phyloP scores from a whole-genome alignment of 2,329 filamentous ascomycete genomes.

The Apiospora kogelbergensis region DNA sequence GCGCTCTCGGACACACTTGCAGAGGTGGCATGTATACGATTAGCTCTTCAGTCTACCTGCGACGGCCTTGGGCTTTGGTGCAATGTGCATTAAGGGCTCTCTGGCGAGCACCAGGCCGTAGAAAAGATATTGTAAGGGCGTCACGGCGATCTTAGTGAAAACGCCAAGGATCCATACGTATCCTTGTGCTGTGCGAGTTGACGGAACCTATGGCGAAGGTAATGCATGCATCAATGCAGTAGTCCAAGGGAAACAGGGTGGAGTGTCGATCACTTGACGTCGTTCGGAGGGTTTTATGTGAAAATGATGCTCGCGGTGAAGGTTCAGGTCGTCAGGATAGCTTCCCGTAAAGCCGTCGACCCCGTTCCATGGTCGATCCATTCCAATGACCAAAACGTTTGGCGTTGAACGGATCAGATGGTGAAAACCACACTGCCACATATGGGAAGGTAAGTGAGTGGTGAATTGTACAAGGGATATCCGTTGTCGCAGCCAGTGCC shows the following conservation, averaged over 20 bases:
- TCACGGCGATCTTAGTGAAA: neutral
- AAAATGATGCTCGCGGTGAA: neutral
- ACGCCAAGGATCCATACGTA: neutral
- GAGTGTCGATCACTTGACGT: constrained; percentile 5
- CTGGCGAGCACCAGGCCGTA: neutral
- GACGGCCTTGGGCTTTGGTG: neutral
- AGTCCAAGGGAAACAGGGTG: neutral
- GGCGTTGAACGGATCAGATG: neutral
- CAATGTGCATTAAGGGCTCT: neutral
- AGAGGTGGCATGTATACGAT: neutral
- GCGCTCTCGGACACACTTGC: neutral
- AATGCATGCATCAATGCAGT: neutral
- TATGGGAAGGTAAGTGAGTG: neutral
- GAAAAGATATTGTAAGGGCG: neutral
- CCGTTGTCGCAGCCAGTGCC: neutral
- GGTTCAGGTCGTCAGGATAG: neutral
- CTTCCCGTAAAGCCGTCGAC: neutral
- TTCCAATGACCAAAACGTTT: neutral
- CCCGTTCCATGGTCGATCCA: neutral
- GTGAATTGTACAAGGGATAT: neutral
- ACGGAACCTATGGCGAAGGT: neutral
- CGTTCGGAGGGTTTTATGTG: neutral
- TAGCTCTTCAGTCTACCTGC: neutral
- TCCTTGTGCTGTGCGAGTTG: constrained; percentile 1
- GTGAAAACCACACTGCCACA: neutral